Evolutionary conservation across 805 yeast genomes (phyloP).

Genomic region (Zygosaccharomyces siamensis): DNA sequence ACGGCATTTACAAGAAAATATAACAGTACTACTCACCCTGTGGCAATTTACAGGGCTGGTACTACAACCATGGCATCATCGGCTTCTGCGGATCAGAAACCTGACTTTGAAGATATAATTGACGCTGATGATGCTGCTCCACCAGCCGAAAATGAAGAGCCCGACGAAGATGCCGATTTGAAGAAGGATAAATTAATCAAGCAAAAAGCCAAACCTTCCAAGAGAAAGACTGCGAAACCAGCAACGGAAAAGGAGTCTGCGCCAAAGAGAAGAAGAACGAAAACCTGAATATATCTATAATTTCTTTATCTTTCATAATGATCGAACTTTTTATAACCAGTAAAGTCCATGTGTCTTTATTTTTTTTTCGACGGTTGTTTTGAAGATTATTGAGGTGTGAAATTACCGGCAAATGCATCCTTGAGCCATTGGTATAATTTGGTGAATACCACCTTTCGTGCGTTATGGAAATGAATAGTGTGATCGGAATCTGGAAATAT

Average conservation of each 20-base stretch:
- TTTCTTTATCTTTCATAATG: not conserved
- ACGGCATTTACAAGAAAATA: conserved; percentile 83
- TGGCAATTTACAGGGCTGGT: conserved; percentile 74
- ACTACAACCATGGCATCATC: conserved; percentile 40
- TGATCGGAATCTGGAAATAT: conserved; percentile 94
- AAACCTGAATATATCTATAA: conserved; percentile 10
- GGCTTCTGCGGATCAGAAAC: conserved; percentile 21
- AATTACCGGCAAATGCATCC: conserved; percentile 48
- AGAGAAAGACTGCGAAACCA: conserved; percentile 22
- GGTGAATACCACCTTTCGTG: conserved; percentile 65
- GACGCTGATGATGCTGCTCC: conserved; percentile 34
- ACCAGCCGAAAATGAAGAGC: conserved; percentile 28
- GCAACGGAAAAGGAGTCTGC: conserved; percentile 13
- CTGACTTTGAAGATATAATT: conserved; percentile 37
- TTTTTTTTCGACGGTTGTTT: not conserved
- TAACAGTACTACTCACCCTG: conserved; percentile 73
- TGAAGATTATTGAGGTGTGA: conserved; percentile 14
- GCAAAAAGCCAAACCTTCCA: conserved; percentile 30
- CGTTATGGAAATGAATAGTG: conserved; percentile 73
- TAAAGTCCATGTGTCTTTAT: not conserved
- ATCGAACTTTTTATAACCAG: not conserved
- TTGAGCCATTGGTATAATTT: conserved; percentile 65
- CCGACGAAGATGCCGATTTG: conserved; percentile 32
- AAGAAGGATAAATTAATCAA: conserved; percentile 37
- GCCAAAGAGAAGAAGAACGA: conserved; percentile 22